Conservation (phyloP, 2,329 filamentous ascomycete genomes). For the Xylaria sp. region DNA sequence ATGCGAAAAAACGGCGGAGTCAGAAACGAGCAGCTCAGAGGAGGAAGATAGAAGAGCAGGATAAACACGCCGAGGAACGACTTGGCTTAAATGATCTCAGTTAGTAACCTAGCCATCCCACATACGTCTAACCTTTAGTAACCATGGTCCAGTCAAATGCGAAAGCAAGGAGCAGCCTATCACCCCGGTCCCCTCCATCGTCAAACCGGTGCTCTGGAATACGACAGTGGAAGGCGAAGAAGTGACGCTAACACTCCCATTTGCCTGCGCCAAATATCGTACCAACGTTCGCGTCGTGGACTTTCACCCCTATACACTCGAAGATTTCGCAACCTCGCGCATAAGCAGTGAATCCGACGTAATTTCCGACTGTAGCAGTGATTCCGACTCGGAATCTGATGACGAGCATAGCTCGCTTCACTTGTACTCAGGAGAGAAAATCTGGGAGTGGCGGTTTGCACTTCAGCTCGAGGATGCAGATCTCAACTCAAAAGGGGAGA, state of each 20-base stretch:
- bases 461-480: constrained; percentile 79
- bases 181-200: constrained; percentile 55
- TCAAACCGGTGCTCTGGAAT: constrained; percentile 54
- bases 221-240: constrained; percentile 56
- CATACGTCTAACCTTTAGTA: constrained; percentile 20
- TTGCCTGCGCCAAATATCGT: constrained; percentile 78
- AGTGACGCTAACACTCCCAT: constrained; percentile 67
- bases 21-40: constrained; percentile 45
- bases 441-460: constrained; percentile 88
- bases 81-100: constrained; percentile 51
- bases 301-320: constrained; percentile 76
- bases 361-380: constrained; percentile 59
- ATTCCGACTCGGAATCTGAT: constrained; percentile 46
- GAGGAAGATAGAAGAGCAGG: constrained; percentile 45
- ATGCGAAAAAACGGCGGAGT: constrained; percentile 45
- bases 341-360: constrained; percentile 60
- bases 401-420: constrained; percentile 44
- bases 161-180: constrained; percentile 55
- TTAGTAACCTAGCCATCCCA: constrained; percentile 9
- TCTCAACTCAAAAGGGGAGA: constrained; percentile 51
- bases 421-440: constrained; percentile 44
- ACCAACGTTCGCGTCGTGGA: constrained; percentile 81
- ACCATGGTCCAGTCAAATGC: constrained; percentile 57
- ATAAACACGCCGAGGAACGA: constrained; percentile 46
- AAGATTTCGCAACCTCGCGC: constrained; percentile 73